These are phyloP conservation scores for Achlya hypogyna DNA, from an alignment of 352 stramenopile species.

Conservation along the genomic window DNA sequence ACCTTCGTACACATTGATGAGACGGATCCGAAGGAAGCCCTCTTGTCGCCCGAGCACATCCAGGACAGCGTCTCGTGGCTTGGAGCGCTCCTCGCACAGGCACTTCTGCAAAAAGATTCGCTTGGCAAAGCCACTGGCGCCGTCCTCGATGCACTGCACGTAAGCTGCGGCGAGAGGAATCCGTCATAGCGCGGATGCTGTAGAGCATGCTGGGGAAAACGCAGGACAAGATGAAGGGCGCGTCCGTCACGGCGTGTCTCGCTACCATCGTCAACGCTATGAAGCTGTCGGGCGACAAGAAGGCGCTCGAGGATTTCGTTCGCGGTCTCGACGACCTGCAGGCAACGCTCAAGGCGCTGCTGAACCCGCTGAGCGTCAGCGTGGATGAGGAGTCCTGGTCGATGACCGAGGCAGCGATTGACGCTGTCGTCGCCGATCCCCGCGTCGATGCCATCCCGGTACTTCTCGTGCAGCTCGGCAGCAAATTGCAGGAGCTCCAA, in stretches of 20 bases:
- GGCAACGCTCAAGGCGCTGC: not conserved
- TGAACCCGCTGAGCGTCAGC: not conserved
- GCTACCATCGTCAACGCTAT: not conserved
- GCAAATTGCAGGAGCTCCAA: not conserved
- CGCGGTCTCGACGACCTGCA: constrained; percentile 3
- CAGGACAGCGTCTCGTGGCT: not conserved
- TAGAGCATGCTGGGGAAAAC: constrained; percentile 13
- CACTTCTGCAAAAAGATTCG: not conserved
- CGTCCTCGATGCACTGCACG: constrained; percentile 6
- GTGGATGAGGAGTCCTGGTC: not conserved
- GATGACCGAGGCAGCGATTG: not conserved
- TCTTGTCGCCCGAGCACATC: not conserved
- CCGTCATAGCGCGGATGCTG: not conserved
- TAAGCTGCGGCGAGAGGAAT: not conserved
- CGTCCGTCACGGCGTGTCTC: not conserved
- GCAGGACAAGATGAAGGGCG: constrained; percentile 6
- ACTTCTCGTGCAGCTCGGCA: not conserved
- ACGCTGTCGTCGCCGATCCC: not conserved
- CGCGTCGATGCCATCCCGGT: not conserved
- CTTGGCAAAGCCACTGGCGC: not conserved
- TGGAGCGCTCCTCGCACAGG: not conserved
- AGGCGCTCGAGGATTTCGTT: not conserved
- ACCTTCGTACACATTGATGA: not conserved
- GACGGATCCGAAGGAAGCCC: not conserved
- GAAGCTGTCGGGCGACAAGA: not conserved